phyloP scores from a whole-genome alignment of 345 rosid genomes.

The Citrus cavaleriei region DNA sequence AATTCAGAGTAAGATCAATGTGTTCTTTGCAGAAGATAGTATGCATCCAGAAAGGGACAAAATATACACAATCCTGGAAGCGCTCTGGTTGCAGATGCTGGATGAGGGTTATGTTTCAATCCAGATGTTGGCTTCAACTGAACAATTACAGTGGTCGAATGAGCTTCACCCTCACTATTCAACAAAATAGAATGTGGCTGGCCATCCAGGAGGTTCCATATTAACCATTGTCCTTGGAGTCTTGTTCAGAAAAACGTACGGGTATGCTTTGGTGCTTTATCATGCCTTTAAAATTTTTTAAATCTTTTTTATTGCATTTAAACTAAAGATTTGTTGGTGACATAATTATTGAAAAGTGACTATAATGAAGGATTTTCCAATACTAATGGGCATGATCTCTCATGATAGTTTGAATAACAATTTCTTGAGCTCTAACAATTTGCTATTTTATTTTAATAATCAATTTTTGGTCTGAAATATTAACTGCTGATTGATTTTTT shows the following conservation, averaged over 20 bases:
- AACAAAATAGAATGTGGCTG: neutral
- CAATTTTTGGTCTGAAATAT: neutral
- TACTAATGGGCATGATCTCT: neutral
- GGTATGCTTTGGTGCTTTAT: neutral
- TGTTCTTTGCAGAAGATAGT: slow-evolving; percentile 60
- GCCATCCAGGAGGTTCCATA: neutral
- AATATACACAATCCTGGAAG: slow-evolving; percentile 37
- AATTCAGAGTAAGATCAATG: slow-evolving; percentile 41
- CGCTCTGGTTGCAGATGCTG: slow-evolving; percentile 42
- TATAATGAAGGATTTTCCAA: neutral
- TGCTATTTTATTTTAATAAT: neutral
- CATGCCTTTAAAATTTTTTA: neutral
- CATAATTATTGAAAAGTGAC: neutral
- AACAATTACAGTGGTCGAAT: neutral
- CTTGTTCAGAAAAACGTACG: neutral
- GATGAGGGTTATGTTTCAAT: slow-evolving; percentile 32
- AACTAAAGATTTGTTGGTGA: neutral
- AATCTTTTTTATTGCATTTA: neutral
- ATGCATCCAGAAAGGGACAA: slow-evolving; percentile 58
- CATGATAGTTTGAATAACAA: neutral
- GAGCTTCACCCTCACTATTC: neutral
- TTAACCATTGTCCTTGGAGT: neutral
- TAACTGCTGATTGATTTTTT: neutral
- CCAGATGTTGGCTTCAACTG: slow-evolving; percentile 16
- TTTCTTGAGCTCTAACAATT: neutral